These are phyloP conservation scores for Boletus rufocinnamomeus DNA, from an alignment of 768 basidiomycete species.

Conservation along the genomic window DNA sequence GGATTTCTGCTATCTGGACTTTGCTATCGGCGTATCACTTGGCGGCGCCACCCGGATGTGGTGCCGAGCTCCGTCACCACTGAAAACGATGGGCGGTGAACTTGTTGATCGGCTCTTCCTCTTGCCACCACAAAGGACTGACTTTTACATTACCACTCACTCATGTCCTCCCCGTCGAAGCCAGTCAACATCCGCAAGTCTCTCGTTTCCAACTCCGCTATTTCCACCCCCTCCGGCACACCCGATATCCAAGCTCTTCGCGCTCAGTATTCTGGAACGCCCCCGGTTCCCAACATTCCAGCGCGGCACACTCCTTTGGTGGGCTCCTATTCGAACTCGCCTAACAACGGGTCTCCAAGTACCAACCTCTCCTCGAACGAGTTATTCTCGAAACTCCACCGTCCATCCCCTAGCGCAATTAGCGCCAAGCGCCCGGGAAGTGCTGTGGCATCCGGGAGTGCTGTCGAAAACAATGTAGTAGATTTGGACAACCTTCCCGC, in stretches of 20 bases:
- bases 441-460: conserved; percentile 32
- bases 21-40: neutral
- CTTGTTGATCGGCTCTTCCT: neutral
- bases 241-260: conserved; percentile 67
- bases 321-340: conserved; percentile 11
- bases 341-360: conserved; percentile 15
- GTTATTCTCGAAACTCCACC: conserved; percentile 17
- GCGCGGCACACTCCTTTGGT: conserved; percentile 55
- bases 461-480: conserved; percentile 31
- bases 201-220: conserved; percentile 12
- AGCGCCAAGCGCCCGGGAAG: conserved; percentile 37
- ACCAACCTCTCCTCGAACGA: conserved; percentile 12
- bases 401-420: conserved; percentile 39
- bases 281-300: conserved; percentile 53
- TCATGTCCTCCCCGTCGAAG: conserved; percentile 57
- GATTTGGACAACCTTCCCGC: conserved; percentile 67
- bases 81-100: neutral
- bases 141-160: neutral
- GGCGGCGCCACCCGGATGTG: neutral
- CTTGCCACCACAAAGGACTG: neutral
- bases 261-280: conserved; percentile 63
- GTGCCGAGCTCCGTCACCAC: neutral
- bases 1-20: neutral
- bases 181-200: conserved; percentile 51
- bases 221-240: conserved; percentile 51